Conservation (phyloP, 2,329 filamentous ascomycete species). For the Colletotrichum sp. region DNA sequence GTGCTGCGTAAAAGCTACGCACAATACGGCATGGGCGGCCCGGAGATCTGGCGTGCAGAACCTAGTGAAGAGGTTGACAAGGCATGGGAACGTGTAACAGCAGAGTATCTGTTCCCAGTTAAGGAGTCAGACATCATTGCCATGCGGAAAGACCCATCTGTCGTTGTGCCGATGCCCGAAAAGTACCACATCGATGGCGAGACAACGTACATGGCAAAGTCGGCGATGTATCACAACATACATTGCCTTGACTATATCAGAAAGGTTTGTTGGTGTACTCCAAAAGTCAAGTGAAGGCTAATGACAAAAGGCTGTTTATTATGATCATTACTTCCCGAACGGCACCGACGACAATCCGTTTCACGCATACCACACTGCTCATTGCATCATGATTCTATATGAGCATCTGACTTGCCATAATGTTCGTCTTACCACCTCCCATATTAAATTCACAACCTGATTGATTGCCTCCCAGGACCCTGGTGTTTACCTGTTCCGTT, state of each 20-base stretch:
- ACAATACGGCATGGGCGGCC: neutral
- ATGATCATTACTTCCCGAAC: slow-evolving; percentile 1
- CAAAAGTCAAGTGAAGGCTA: neutral
- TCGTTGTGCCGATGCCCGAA: neutral
- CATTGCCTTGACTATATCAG: slow-evolving; percentile 11
- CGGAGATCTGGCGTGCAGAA: neutral
- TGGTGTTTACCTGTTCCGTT: neutral
- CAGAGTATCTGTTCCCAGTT: neutral
- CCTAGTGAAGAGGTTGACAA: slow-evolving; percentile 9
- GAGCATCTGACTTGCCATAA: neutral
- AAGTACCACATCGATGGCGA: neutral
- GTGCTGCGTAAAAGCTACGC: neutral
- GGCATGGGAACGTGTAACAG: slow-evolving; percentile 2
- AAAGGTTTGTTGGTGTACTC: neutral
- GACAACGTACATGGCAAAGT: neutral
- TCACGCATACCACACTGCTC: neutral
- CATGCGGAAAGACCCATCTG: neutral
- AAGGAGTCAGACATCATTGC: neutral
- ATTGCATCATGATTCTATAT: slow-evolving; percentile 4
- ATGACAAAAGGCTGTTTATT: neutral
- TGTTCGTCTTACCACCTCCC: neutral
- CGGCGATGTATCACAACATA: slow-evolving; percentile 1
- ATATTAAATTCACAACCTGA: neutral
- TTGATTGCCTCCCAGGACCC: neutral
- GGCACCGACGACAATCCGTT: slow-evolving; percentile 5